Conservation (phyloP, 805 yeast genomes). For the Hanseniaspora occidentalis region DNA sequence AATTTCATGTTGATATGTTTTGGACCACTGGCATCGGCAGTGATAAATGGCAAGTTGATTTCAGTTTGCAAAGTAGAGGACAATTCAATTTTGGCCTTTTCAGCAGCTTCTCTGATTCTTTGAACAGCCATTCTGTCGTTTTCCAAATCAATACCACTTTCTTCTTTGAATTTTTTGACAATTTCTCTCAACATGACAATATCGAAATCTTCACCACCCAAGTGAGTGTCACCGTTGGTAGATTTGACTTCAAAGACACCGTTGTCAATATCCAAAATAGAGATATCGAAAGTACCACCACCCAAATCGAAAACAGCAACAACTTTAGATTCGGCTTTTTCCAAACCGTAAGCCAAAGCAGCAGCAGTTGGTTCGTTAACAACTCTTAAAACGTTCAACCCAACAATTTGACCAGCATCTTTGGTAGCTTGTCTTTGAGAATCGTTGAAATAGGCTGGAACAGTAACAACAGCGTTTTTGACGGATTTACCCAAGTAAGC, state of each 20-base stretch:
- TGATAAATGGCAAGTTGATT: constrained; percentile 62
- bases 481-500: constrained; percentile 78
- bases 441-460: constrained; percentile 81
- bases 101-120: constrained; percentile 78
- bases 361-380: constrained; percentile 85
- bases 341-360: constrained; percentile 90
- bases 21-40: constrained; percentile 70
- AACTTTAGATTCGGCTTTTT: constrained; percentile 61
- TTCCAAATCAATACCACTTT: constrained; percentile 48
- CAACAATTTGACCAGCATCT: constrained; percentile 96
- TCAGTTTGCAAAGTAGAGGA: constrained; percentile 59
- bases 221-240: constrained; percentile 84
- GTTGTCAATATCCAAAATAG: constrained; percentile 90
- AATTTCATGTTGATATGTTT: constrained; percentile 55
- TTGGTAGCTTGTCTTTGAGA: constrained; percentile 78
- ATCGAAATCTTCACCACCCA: constrained; percentile 85
- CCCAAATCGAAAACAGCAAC: constrained; percentile 96
- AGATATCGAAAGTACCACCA: constrained; percentile 98
- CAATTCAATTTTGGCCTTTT: constrained; percentile 66
- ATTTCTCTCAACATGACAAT: constrained; percentile 77
- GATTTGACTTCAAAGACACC: constrained; percentile 98
- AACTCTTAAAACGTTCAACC: constrained; percentile 71
- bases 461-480: constrained; percentile 81
- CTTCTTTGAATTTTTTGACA: constrained; percentile 65
- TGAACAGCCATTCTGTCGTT: constrained; percentile 56